phyloP scores from a whole-genome alignment of 2,329 filamentous ascomycete species.

The Macrophomina pseudophaseolina region DNA sequence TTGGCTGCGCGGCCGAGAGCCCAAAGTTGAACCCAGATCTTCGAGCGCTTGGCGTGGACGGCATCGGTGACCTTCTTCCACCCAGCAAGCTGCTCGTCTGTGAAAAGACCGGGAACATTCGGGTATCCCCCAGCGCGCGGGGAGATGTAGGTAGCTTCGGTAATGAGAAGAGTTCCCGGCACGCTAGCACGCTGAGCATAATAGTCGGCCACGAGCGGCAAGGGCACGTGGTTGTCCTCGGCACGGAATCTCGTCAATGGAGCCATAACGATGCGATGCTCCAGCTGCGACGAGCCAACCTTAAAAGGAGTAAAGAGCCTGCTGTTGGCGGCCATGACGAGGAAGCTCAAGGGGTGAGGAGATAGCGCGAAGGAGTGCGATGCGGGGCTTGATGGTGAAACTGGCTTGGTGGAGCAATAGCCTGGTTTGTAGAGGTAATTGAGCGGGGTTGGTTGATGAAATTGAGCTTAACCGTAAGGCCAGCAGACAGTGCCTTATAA shows the following conservation, averaged over 20 bases:
- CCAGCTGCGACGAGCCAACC: conserved; percentile 35
- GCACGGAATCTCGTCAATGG: conserved; percentile 48
- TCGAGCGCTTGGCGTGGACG: conserved; percentile 66
- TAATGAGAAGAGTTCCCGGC: conserved; percentile 40
- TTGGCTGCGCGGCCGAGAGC: conserved; percentile 62
- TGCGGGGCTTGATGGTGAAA: background rate
- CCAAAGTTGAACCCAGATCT: conserved; percentile 68
- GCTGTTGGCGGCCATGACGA: conserved; percentile 25
- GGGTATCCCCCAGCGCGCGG: conserved; percentile 35
- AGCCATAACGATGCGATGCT: conserved; percentile 38
- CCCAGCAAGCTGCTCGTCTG: conserved; percentile 57
- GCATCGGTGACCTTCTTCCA: conserved; percentile 67
- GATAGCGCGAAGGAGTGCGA: background rate
- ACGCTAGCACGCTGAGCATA: conserved; percentile 38
- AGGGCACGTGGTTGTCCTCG: conserved; percentile 54
- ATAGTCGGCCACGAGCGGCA: conserved; percentile 44
- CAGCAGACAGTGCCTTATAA: background rate
- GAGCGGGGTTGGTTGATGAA: background rate
- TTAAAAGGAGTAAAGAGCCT: conserved; percentile 38
- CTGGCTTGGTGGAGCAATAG: background rate
- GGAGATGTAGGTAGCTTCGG: conserved; percentile 44
- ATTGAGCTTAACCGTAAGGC: background rate
- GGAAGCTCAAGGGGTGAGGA: background rate
- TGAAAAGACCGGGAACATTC: conserved; percentile 39
- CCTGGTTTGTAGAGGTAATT: background rate